Base-by-base conservation (phyloP, 2,329 filamentous ascomycete genomes). In the Camillea tinctor region DNA sequence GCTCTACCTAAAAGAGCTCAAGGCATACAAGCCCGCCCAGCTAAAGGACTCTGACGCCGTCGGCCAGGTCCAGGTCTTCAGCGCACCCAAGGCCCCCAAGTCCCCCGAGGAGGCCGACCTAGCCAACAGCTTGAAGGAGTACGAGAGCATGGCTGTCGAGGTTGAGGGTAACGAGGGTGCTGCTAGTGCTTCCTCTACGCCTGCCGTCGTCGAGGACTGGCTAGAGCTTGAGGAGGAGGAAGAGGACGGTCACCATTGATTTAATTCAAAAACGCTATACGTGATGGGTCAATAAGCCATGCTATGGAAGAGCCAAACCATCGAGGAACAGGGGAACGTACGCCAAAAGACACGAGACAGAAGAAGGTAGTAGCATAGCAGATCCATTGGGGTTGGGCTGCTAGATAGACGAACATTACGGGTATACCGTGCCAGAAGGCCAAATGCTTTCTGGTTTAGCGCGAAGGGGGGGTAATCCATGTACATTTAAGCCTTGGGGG, bases 31-130 rank as follows among this genome's bases (percentile, higher is more conserved):
- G 87, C 82, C 88, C 66, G 83, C 91, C 59, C 82, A 87, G 69
- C 76, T 94, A 81, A 97, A 97, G 85, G 84, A 92, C 66, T 86
- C 87, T 72, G 95, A 98, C 75, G 83, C 93, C 75, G 89, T 94
- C 71, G 93, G 92, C 75, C 90, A 96, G 72, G 95, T 98, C 72
- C 91, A 95, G 77, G 91, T 88, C 77, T 99, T 98, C 84, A 75
- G 76, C 73, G 76, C 89, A 67, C 95, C 95, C 72, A 88, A 90
- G 78, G 79, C 93, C 60, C 94, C 95, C 73, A 80, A 85, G 75
- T 96, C 93, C 40, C 95, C 95, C 75, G 95, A 98, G 81, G 94
- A 98, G 85, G 81, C 89, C 79, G 91, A 97, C 80, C 90, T 99
- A 66, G 92, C 93, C 75, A 90, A 86, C 79, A 94, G 92, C 78